These are phyloP conservation scores for Asclepias syriaca DNA, from an alignment of 257 asterid genomes.

Conservation along the genomic window DNA sequence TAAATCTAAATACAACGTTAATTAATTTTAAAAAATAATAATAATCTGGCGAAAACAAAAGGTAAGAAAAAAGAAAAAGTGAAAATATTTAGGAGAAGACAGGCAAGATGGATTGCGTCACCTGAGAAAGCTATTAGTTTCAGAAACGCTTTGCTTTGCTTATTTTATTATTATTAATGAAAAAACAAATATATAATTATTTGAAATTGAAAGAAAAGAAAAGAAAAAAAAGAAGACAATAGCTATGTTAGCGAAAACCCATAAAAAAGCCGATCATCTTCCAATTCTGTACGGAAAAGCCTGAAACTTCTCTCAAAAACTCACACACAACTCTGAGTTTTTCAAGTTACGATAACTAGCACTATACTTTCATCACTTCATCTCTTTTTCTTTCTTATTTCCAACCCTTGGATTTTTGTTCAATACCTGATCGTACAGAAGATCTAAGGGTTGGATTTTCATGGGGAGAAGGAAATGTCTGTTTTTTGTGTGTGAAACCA, in stretches of 20 bases:
- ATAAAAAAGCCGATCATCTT: slow-evolving; percentile 20
- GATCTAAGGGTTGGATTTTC: slow-evolving; percentile 2
- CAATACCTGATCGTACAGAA: slow-evolving; percentile 9
- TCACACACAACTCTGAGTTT: slow-evolving; percentile 3
- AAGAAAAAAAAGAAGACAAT: slow-evolving; percentile 11
- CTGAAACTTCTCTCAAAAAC: slow-evolving; percentile 15
- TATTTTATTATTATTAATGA: too few relatives aligned
- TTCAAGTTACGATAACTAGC: slow-evolving; percentile 29
- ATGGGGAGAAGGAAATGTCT: neutral
- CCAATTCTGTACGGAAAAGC: slow-evolving; percentile 22
- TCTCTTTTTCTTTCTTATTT: neutral
- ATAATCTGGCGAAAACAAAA: too few relatives aligned
- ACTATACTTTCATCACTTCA: neutral
- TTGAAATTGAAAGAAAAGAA: too few relatives aligned
- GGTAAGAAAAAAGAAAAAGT: neutral
- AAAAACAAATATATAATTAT: too few relatives aligned
- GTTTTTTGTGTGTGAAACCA: neutral
- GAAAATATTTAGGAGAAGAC: slow-evolving; percentile 12
- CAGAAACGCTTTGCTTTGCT: neutral
- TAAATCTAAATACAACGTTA: neutral
- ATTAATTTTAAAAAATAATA: neutral
- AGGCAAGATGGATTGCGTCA: slow-evolving; percentile 13
- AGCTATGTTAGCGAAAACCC: slow-evolving; percentile 27
- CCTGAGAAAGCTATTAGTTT: slow-evolving; percentile 4
- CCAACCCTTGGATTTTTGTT: neutral